Percentiles rank a stretch among this genome's conserved stretches.
These are phyloP conservation scores for Hygrocybe coccinea DNA, from an alignment of 768 basidiomycete genomes.

Conservation along the genomic window DNA sequence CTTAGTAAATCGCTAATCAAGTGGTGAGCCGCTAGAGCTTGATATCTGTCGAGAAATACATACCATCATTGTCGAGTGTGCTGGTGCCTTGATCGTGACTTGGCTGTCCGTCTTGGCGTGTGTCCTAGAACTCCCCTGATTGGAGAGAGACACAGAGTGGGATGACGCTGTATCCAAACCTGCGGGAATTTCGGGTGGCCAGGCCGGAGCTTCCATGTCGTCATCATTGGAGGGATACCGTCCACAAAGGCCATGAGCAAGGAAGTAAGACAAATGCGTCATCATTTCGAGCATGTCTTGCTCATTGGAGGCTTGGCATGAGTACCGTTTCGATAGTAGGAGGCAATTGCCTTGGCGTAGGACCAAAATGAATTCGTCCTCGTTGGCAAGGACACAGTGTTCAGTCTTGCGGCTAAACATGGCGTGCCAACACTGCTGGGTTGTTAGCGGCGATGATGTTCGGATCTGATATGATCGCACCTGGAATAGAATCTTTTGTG, in stretches of 20 bases:
- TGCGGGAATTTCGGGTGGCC: neutral
- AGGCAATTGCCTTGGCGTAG: neutral
- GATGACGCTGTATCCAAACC: neutral
- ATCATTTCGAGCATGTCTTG: neutral
- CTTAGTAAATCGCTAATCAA: neutral
- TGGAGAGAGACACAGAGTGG: neutral
- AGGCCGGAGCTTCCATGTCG: neutral
- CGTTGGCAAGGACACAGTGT: neutral
- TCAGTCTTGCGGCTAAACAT: neutral
- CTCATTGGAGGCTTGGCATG: neutral
- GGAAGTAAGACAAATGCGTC: constrained; percentile 2
- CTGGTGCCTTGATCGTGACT: neutral
- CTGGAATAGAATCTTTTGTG: neutral
- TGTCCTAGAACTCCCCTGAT: neutral
- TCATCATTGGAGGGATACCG: neutral
- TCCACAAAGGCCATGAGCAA: neutral
- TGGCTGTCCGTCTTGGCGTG: constrained; percentile 2
- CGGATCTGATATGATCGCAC: neutral
- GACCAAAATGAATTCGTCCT: neutral
- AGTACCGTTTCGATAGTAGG: neutral
- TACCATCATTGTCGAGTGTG: neutral
- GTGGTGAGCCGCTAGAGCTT: neutral
- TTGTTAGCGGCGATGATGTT: neutral
- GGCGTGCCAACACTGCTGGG: neutral
- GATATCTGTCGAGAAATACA: neutral